Evolutionary conservation across 2,329 filamentous ascomycete species (phyloP).

Genomic region (Fusarium irregulare): DNA sequence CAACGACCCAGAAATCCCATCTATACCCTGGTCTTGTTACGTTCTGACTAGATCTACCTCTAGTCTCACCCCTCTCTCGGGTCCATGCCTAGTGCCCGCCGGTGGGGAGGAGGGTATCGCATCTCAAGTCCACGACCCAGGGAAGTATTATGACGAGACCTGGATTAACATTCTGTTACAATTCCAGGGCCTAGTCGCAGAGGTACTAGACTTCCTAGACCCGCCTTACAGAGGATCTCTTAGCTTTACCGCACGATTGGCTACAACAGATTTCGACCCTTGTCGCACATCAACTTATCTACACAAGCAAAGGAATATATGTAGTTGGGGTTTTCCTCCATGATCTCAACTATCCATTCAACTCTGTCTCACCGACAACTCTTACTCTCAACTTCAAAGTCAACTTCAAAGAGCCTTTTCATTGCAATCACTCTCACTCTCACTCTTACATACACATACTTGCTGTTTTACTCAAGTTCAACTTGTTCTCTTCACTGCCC

Average conservation of each 20-base stretch:
- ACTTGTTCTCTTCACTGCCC: slow-evolving; percentile 22
- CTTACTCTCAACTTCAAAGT: slow-evolving; percentile 31
- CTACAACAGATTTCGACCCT: slow-evolving; percentile 46
- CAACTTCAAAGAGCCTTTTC: slow-evolving; percentile 27
- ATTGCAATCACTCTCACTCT: slow-evolving; percentile 28
- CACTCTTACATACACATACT: slow-evolving; percentile 38
- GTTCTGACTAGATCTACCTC: slow-evolving; percentile 34
- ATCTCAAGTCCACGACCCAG: slow-evolving; percentile 38
- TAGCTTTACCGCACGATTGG: slow-evolving; percentile 50
- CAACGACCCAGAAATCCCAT: slow-evolving; percentile 40
- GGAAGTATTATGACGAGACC: slow-evolving; percentile 45
- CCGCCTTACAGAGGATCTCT: slow-evolving; percentile 47
- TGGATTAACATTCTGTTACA: slow-evolving; percentile 43
- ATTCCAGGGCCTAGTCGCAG: slow-evolving; percentile 42
- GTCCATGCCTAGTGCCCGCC: slow-evolving; percentile 27
- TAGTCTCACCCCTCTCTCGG: slow-evolving; percentile 28
- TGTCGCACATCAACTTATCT: slow-evolving; percentile 45
- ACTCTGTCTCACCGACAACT: slow-evolving; percentile 43
- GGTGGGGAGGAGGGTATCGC: slow-evolving; percentile 40
- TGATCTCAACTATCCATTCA: slow-evolving; percentile 38
- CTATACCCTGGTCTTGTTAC: slow-evolving; percentile 32
- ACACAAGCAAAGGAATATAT: slow-evolving; percentile 44
- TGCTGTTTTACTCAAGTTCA: slow-evolving; percentile 11
- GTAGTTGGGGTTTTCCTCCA: slow-evolving; percentile 44
- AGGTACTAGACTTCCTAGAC: slow-evolving; percentile 40